Conservation (phyloP, 768 basidiomycete species). For the Terana coerulea region DNA sequence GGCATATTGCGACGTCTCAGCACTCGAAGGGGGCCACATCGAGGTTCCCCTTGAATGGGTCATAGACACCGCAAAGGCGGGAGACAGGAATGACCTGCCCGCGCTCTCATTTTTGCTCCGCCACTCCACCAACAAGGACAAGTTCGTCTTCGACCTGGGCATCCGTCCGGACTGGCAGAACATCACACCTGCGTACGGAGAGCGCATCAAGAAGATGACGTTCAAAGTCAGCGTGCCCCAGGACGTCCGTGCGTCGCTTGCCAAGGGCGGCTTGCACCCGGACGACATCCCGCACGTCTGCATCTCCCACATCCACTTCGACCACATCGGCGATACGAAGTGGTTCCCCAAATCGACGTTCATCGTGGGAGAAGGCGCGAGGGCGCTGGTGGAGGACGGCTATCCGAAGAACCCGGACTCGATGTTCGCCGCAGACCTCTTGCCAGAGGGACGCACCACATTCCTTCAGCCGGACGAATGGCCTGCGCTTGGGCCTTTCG, state of each 20-base stretch:
- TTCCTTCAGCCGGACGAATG: constrained; percentile 22
- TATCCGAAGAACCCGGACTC: constrained; percentile 39
- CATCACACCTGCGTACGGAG: not conserved
- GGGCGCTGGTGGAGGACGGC: constrained; percentile 31
- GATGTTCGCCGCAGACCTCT: constrained; percentile 32
- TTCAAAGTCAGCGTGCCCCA: constrained; percentile 47
- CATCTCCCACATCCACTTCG: constrained; percentile 53
- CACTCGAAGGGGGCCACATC: constrained; percentile 48
- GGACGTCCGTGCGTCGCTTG: constrained; percentile 43
- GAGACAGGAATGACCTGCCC: constrained; percentile 28
- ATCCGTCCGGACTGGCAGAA: constrained; percentile 31
- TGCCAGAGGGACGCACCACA: constrained; percentile 27
- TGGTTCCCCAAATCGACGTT: constrained; percentile 46
- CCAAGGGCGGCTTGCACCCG: constrained; percentile 44
- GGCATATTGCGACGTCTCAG: constrained; percentile 51
- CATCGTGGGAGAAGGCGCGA: constrained; percentile 41
- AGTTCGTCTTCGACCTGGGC: constrained; percentile 52
- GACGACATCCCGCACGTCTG: constrained; percentile 37
- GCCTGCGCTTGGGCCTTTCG: constrained; percentile 48
- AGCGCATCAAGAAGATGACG: constrained; percentile 27
- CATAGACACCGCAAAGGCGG: constrained; percentile 19
- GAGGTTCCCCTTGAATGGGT: constrained; percentile 36
- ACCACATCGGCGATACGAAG: constrained; percentile 46
- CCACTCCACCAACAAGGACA: constrained; percentile 39
- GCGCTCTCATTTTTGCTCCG: constrained; percentile 50